Conservation (phyloP, 495 filamentous ascomycete genomes). For the Neurospora sp. region DNA sequence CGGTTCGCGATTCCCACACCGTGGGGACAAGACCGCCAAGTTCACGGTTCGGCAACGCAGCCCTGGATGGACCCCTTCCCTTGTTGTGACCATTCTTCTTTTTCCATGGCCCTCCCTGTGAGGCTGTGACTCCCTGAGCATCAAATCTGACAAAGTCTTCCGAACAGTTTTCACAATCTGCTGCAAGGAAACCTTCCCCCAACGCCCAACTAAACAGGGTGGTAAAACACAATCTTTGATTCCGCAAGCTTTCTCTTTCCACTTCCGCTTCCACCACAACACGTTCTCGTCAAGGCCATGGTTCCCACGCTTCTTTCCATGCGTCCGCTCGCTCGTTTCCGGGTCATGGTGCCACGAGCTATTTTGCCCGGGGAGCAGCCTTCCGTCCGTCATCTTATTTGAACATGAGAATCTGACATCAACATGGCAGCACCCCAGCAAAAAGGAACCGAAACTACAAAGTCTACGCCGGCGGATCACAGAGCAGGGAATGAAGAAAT, state of each 20-base stretch:
- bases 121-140: background rate
- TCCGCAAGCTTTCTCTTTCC: background rate
- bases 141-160: background rate
- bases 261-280: background rate
- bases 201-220: background rate
- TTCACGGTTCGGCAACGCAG: background rate
- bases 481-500: background rate
- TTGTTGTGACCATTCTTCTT: background rate
- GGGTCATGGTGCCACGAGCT: background rate
- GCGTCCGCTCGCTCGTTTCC: background rate
- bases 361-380: background rate
- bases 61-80: background rate
- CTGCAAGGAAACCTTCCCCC: background rate
- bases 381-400: background rate
- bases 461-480: background rate
- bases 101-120: background rate
- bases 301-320: background rate
- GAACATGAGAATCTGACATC: background rate
- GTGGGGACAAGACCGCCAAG: background rate
- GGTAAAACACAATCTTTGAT: background rate
- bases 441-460: background rate
- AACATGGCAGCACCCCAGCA: background rate
- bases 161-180: background rate
- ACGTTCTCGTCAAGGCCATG: background rate
- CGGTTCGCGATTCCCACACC: background rate